Evolutionary conservation across 2,329 filamentous ascomycete species (phyloP).

Genomic region (Chaetomium strumarium): DNA sequence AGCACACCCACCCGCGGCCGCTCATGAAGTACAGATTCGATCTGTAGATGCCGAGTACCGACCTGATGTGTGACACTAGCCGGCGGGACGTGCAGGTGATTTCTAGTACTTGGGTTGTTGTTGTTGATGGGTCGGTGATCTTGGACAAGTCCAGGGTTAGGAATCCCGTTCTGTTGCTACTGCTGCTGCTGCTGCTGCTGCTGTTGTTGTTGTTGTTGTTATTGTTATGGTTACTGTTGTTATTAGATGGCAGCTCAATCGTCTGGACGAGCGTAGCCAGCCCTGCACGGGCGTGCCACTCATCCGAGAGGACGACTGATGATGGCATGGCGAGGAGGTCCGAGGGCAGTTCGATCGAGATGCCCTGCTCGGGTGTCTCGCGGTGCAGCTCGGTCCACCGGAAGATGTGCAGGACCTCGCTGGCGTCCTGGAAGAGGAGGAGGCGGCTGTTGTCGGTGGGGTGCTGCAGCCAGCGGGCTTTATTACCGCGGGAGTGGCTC

Average conservation of each 20-base stretch:
- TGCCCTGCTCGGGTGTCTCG: slow-evolving; percentile 5
- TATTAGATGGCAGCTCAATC: slow-evolving; percentile 2
- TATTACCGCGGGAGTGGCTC: slow-evolving; percentile 1
- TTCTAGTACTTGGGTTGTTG: background rate
- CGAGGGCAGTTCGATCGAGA: slow-evolving; percentile 5
- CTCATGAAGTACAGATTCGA: slow-evolving; percentile 21
- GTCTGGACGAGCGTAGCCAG: slow-evolving; percentile 6
- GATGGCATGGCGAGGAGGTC: slow-evolving; percentile 3
- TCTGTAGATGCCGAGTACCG: slow-evolving; percentile 14
- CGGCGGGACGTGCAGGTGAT: background rate
- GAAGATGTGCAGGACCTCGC: slow-evolving; percentile 12
- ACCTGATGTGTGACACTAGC: slow-evolving; percentile 5
- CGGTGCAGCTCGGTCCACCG: slow-evolving; percentile 9
- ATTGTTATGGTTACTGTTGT: too few species aligned
- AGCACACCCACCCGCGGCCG: slow-evolving; percentile 22
- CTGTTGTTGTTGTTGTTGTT: too few species aligned
- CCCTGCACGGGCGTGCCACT: slow-evolving; percentile 14
- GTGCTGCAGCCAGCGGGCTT: slow-evolving; percentile 14
- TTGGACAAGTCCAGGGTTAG: slow-evolving; percentile 12
- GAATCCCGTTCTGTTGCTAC: slow-evolving; percentile 9
- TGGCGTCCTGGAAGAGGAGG: slow-evolving; percentile 10
- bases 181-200: too few species aligned
- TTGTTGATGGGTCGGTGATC: background rate
- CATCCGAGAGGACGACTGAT: slow-evolving; percentile 3
- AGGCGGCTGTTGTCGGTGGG: slow-evolving; percentile 11